These are phyloP conservation scores for Collybia mongolica DNA, from an alignment of 768 basidiomycete species.

Conservation along the genomic window DNA sequence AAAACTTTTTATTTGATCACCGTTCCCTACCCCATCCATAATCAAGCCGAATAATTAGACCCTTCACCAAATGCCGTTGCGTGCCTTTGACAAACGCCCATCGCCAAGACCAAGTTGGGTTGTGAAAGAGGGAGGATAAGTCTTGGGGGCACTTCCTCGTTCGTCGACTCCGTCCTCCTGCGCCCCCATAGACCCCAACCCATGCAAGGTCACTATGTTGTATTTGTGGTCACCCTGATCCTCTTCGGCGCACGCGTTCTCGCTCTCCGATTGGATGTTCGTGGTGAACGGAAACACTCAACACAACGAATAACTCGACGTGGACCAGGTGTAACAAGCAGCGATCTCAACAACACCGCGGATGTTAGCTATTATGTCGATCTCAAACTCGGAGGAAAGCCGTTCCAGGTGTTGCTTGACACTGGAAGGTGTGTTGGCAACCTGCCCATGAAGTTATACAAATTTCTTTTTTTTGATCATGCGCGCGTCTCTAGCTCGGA, in stretches of 20 bases:
- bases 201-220: conserved; percentile 11
- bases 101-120: too few relatives aligned
- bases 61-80: too few relatives aligned
- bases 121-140: neutral
- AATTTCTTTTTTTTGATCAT: neutral
- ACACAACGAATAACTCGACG: conserved; percentile 8
- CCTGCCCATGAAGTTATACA: neutral
- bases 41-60: too few relatives aligned
- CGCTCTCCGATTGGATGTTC: conserved; percentile 18
- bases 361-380: conserved; percentile 40
- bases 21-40: too few relatives aligned
- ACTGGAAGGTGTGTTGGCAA: conserved; percentile 40
- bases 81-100: too few relatives aligned
- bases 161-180: conserved; percentile 5
- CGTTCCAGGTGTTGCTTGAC: conserved; percentile 40
- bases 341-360: conserved; percentile 31
- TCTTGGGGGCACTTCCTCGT: neutral
- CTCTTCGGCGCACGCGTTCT: neutral
- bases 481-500: conserved; percentile 47
- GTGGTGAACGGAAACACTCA: conserved; percentile 13
- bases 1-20: too few relatives aligned
- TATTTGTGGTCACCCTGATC: conserved; percentile 4
- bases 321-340: conserved; percentile 6
- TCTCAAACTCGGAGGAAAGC: conserved; percentile 33
- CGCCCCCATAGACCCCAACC: neutral